Evolutionary conservation across 179 eudicot species (phyloP), one percentile per base, ranked within the genome.

Genomic region (Amaranthus tricolor): DNA sequence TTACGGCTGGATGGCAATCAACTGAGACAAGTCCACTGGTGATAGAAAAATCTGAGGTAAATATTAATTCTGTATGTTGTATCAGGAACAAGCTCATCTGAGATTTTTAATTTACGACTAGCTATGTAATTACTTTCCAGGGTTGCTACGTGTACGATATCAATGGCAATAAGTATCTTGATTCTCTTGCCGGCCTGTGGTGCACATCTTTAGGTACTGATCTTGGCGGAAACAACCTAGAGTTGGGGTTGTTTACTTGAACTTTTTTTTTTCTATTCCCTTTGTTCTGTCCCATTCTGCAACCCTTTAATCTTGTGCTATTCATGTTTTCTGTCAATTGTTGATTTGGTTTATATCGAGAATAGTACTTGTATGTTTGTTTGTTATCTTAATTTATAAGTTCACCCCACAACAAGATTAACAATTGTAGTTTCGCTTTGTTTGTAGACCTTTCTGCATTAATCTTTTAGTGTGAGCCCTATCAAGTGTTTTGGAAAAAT

Each of bases 151-250:
- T 94, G 40, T 94, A 88, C 77, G 98, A 94, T 77, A 47, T 51
- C 47, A 73, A 88, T 53, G 98, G 98, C 53, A 94, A 82, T 56
- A 94, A 87, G 85, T 94, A 90, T 81, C 94, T 94, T 68, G 98
- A 94, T 84, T 57, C 97, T 72, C 97, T 92, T 77, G 98, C 98
- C 76, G 98, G 96, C 76, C 84, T 94, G 60, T 94, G 97, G 98
- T 88, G 90, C 86, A 94, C 96, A 53, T 88, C 97, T 62, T 83
- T 95, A 85, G 99, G 99, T 95, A 88, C 61, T 71, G 19, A 31
- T n/a, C 45, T 52, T 80, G 59, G 12, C 65, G 54, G 64, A 57
- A 44, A 20, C 57, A 57, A 45, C 52, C 49, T 50, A 65, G 48
- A 45, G 44, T 51, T 62, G 48, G 51, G 68, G 55, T 66, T 55